A percentile compares a stretch with the other conserved stretches of the same genome.
phyloP scores from a whole-genome alignment of 805 yeast species.

The Ascoidea tarda region DNA sequence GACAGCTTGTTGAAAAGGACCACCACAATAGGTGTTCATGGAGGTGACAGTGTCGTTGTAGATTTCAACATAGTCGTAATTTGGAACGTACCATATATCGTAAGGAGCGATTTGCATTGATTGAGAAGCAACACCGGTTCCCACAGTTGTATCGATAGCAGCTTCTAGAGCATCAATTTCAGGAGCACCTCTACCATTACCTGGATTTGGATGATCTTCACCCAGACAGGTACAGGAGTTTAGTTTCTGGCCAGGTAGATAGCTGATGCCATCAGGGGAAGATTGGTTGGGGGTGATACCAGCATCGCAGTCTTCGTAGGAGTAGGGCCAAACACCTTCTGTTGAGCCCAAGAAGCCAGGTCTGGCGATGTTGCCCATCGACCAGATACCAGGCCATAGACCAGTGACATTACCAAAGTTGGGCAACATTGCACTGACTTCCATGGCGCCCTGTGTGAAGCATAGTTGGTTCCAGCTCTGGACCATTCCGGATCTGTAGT shows the following conservation, averaged over 20 bases:
- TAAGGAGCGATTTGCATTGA: conserved; percentile 87
- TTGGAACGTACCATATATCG: conserved; percentile 91
- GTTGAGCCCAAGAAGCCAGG: conserved; percentile 83
- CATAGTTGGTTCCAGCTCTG: conserved; percentile 90
- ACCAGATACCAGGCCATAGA: conserved; percentile 95
- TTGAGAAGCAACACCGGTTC: conserved; percentile 74
- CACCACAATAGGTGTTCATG: conserved; percentile 85
- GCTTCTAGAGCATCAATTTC: conserved; percentile 91
- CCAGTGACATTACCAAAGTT: conserved; percentile 70
- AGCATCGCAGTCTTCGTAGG: conserved; percentile 78
- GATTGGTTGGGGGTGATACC: conserved; percentile 94
- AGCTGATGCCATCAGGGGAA: conserved; percentile 78
- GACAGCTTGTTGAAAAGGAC: conserved; percentile 88
- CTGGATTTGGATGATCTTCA: conserved; percentile 78
- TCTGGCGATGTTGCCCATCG: conserved; percentile 84
- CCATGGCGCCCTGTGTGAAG: conserved; percentile 72
- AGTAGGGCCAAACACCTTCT: conserved; percentile 93
- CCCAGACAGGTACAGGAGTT: conserved; percentile 68
- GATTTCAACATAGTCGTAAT: conserved; percentile 66
- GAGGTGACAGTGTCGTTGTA: conserved; percentile 54
- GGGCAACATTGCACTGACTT: conserved; percentile 66
- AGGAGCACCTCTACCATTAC: conserved; percentile 88
- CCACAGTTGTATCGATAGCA: conserved; percentile 43
- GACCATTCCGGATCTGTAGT: conserved; percentile 82
- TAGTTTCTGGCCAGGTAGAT: conserved; percentile 72